phyloP scores from a whole-genome alignment of 148 eudicot genomes.

The Chenopodium formosanum region DNA sequence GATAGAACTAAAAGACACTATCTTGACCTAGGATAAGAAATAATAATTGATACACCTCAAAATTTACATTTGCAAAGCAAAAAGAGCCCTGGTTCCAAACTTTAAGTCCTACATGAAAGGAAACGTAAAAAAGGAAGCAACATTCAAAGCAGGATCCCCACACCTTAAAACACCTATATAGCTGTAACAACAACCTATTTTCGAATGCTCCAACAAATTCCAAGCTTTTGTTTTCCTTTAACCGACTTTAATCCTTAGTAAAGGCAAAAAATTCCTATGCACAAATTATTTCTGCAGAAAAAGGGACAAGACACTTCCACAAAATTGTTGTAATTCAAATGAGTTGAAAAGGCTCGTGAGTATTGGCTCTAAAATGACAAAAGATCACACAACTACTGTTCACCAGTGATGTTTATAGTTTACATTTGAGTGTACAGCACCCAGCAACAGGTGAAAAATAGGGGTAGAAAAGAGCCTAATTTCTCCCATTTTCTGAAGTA shows the following conservation, averaged over 20 bases:
- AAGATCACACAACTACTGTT: not conserved
- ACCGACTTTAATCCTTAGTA: not conserved
- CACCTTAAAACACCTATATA: not conserved
- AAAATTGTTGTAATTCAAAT: not conserved
- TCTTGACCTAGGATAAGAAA: not conserved
- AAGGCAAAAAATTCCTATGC: not conserved
- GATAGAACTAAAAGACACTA: not conserved
- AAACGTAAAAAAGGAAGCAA: not conserved
- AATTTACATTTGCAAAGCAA: not conserved
- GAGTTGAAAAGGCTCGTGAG: not conserved
- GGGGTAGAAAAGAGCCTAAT: not conserved
- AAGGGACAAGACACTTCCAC: not conserved
- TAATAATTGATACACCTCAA: not conserved
- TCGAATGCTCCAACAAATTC: not conserved
- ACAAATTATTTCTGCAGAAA: not conserved
- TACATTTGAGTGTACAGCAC: not conserved
- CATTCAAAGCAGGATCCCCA: not conserved
- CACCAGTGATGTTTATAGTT: not conserved
- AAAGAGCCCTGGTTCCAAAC: not conserved
- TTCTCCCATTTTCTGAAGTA: not conserved
- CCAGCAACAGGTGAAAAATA: not conserved
- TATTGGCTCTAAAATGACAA: not conserved
- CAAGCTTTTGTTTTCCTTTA: not conserved
- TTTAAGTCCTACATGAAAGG: not conserved
- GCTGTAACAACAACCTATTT: not conserved